Base-by-base conservation (phyloP, 2,329 filamentous ascomycete species). In the Pestalotiopsis fici region DNA sequence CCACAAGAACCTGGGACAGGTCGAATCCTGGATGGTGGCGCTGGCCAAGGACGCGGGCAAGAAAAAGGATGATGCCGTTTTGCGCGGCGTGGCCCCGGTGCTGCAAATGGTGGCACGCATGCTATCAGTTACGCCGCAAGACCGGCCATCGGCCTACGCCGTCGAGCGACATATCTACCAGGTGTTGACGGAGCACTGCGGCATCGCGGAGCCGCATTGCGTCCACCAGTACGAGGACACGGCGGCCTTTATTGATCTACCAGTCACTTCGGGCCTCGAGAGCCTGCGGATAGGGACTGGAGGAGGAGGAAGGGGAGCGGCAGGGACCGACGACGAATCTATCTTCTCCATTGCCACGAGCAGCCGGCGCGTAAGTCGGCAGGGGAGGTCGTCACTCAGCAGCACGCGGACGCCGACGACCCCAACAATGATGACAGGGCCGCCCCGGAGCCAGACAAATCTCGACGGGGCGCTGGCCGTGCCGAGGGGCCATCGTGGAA, bases 1-100 rank as follows among this genome's bases (percentile, higher is more conserved):
- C 77, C 91, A 94, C 77, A 87, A 87, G 70, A 93, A 93, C 71
- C 81, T 91, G 1, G 85, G 87, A 18, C 90, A 92, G 76, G 85
- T 93, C 2, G 87, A 91, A 69, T 83, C 83, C 15, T 94, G 92
- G 92, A 91, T 93, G 81, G 80, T 81, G 1, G 79, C 78, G 2
- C 79, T 93, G 4, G 86, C 87, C 37, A 87, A 87, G 67, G 87
- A 90, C n/a, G 88, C 87, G 64, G 77, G 71, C 69, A 86, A 83
- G 72, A 86, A 83, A 72, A 84, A 85, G 71, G 78, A 82, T 59
- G 85, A 83, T 56, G 76, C 79, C 39, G 74, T 87, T 3, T 87
- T 88, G 67, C 77, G 79, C 23, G 87, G 86, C 27, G 78, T 89
- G 11, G 80, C 79, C 2, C 85, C 86, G 0, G 80, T 88, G 75